A percentile compares a stretch with the other conserved stretches of the same genome.
Conservation (phyloP, 352 stramenopile genomes). For the Pelagophyceae sp. region DNA sequence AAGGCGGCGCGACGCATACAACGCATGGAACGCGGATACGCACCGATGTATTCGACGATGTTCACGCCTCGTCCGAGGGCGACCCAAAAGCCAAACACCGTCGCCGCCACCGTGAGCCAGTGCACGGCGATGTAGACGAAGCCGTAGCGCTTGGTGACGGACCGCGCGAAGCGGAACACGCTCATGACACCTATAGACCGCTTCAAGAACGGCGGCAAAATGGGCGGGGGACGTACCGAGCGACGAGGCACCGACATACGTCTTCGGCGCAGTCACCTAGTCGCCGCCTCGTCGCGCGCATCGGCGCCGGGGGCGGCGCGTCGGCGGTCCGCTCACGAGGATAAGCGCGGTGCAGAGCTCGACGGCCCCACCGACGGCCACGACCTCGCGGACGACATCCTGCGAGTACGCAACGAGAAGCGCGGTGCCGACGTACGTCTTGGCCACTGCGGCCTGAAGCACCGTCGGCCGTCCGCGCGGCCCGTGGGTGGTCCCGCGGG, state of each 20-base stretch:
- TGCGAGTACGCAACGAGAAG: neutral
- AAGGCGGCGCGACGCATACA: too few species aligned
- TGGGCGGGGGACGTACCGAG: too few species aligned
- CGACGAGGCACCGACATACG: too few species aligned
- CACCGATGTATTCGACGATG: too few species aligned
- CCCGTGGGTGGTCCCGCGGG: neutral
- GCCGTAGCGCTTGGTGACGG: neutral
- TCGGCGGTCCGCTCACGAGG: too few species aligned
- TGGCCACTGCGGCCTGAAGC: neutral
- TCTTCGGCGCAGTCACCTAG: too few species aligned
- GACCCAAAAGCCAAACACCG: neutral
- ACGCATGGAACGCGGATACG: too few species aligned
- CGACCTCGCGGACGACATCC: constrained; percentile 12
- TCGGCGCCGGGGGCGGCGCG: too few species aligned
- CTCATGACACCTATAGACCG: too few species aligned
- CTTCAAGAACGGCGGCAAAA: too few species aligned
- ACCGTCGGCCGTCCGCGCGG: neutral
- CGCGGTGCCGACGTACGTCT: constrained; percentile 4
- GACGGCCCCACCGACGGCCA: neutral
- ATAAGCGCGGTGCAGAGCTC: neutral
- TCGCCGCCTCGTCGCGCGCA: too few species aligned
- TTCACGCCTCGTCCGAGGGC: neutral
- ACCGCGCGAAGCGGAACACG: neutral
- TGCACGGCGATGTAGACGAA: neutral
- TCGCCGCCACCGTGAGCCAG: neutral